These are phyloP conservation scores for Yarrowia yakushimensis DNA, from an alignment of 805 yeast genomes.

Conservation along the genomic window DNA sequence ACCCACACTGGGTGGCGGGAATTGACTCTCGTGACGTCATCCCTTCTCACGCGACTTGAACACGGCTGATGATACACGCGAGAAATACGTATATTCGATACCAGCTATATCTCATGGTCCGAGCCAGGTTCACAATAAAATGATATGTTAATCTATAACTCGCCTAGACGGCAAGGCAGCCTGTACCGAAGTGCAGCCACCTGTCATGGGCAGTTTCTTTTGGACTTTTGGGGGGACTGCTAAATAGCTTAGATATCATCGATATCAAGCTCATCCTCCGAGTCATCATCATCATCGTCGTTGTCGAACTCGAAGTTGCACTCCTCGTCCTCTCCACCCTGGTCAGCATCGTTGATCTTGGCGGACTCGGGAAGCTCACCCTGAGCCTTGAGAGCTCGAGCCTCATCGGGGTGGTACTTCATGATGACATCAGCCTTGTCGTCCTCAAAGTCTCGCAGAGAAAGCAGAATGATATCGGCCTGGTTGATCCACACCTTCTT, in stretches of 20 bases:
- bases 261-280: slow-evolving; percentile 71
- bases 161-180: not conserved
- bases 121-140: not conserved
- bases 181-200: not conserved
- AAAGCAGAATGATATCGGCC: slow-evolving; percentile 94
- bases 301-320: slow-evolving; percentile 98
- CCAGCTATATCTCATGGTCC: too few species aligned
- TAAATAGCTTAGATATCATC: slow-evolving; percentile 71
- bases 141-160: slow-evolving; percentile 22
- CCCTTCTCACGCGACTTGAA: not conserved
- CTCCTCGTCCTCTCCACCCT: slow-evolving; percentile 93
- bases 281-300: slow-evolving; percentile 76
- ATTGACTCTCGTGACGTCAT: too few species aligned
- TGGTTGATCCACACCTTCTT: slow-evolving; percentile 99
- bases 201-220: not conserved
- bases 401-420: slow-evolving; percentile 95
- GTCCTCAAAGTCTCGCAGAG: slow-evolving; percentile 97
- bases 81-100: too few species aligned
- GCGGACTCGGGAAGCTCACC: slow-evolving; percentile 98
- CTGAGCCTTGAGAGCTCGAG: slow-evolving; percentile 88
- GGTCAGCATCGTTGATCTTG: slow-evolving; percentile 95
- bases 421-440: slow-evolving; percentile 97
- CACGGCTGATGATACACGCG: too few species aligned
- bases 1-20: too few species aligned
- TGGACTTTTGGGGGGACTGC: slow-evolving; percentile 1